Evolutionary conservation across 306 rosid species (phyloP).

Genomic region (Echinosophora koreensis): DNA sequence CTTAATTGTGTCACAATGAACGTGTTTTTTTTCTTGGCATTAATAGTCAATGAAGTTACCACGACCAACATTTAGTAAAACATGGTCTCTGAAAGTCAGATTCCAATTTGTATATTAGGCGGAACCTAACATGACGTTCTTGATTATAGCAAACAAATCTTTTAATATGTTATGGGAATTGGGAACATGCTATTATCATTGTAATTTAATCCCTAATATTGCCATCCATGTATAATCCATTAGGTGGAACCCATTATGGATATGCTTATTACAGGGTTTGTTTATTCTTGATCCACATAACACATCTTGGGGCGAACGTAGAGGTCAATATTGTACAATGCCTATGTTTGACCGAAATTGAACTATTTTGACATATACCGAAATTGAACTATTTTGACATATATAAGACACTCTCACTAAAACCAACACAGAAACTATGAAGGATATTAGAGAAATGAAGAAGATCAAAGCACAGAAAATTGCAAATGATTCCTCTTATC

Average conservation of each 20-base stretch:
- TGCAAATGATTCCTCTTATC: too few species aligned
- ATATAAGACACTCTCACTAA: too few species aligned
- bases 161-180: conserved; percentile 6
- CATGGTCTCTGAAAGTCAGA: conserved; percentile 39
- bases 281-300: not conserved
- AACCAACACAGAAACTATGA: too few species aligned
- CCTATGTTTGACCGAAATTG: conserved; percentile 6
- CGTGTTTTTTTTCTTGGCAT: not conserved
- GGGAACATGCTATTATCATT: conserved; percentile 12
- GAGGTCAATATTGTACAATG: not conserved
- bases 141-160: conserved; percentile 45
- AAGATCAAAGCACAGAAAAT: too few species aligned
- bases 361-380: not conserved
- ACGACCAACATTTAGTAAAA: conserved; percentile 42
- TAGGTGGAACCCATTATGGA: conserved; percentile 4
- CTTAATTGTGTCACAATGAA: not conserved
- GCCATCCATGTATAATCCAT: conserved; percentile 8
- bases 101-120: conserved; percentile 15
- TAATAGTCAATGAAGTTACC: conserved; percentile 37
- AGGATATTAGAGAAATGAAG: too few species aligned
- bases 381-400: too few species aligned
- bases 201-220: not conserved
- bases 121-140: conserved; percentile 39
- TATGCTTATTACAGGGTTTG: not conserved
- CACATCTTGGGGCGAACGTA: not conserved